Evolutionary conservation across 805 yeast genomes (phyloP).

Genomic region (Ogataea ganodermae): DNA sequence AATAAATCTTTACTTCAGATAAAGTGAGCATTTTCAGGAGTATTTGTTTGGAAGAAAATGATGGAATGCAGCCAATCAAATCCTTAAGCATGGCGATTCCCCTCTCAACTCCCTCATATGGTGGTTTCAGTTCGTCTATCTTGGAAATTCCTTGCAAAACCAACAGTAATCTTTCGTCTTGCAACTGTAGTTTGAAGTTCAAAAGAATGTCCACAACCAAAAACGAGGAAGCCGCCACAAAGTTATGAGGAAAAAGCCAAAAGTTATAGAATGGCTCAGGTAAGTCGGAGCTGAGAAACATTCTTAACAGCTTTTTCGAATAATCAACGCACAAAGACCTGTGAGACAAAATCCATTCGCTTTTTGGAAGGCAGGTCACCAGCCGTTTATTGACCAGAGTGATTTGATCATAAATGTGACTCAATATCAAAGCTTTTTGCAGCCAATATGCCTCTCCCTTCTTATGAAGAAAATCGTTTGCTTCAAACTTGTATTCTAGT

Average conservation of each 20-base stretch:
- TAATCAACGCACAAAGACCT: background rate
- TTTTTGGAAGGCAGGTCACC: constrained; percentile 1
- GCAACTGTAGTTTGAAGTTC: background rate
- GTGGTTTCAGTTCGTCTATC: background rate
- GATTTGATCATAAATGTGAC: constrained; percentile 1
- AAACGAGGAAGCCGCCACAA: constrained; percentile 3
- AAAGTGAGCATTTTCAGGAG: background rate
- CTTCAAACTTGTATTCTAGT: background rate
- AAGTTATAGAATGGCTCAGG: constrained; percentile 6
- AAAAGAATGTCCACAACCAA: constrained; percentile 7
- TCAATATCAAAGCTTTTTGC: constrained; percentile 3
- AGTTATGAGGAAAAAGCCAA: constrained; percentile 6
- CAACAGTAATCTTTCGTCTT: constrained; percentile 1
- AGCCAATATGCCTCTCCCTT: constrained; percentile 4
- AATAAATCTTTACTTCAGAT: background rate
- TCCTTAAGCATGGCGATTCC: constrained; percentile 8
- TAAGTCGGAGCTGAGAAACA: background rate
- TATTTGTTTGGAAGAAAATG: background rate
- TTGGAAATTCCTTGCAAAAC: background rate
- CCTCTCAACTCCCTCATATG: background rate
- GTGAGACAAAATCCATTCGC: background rate
- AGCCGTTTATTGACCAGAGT: constrained; percentile 1
- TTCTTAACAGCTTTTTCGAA: background rate
- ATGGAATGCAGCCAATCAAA: constrained; percentile 6
- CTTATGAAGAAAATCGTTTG: background rate